These are phyloP conservation scores for Cucurbita ficifolia DNA, from an alignment of 306 rosid genomes.

Conservation along the genomic window DNA sequence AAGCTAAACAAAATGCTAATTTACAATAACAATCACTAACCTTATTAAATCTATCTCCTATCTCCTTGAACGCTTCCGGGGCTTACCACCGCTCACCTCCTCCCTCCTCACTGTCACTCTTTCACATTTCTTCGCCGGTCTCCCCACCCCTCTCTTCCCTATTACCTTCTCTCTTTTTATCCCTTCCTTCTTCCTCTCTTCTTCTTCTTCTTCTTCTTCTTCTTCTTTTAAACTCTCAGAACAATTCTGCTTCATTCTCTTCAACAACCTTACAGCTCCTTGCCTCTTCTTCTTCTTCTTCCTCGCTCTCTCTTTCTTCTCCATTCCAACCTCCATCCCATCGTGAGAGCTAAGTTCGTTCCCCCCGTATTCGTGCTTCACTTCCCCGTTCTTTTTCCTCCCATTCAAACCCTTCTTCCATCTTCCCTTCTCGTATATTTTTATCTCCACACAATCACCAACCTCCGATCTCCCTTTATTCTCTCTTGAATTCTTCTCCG, in stretches of 20 bases:
- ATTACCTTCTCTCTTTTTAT: slow-evolving; percentile 8
- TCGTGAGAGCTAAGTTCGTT: slow-evolving; percentile 32
- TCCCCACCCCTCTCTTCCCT: slow-evolving; percentile 24
- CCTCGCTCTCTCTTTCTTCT: slow-evolving; percentile 15
- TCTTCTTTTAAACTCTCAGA: slow-evolving; percentile 2
- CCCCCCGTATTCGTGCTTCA: slow-evolving; percentile 17
- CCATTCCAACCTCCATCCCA: slow-evolving; percentile 14
- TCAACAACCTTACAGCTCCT: slow-evolving; percentile 32
- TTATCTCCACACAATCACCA: not conserved
- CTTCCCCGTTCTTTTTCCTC: slow-evolving; percentile 7
- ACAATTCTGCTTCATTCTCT: slow-evolving; percentile 32
- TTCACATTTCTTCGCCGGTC: slow-evolving; percentile 27
- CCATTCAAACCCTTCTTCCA: slow-evolving; percentile 17
- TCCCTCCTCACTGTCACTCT: not conserved
- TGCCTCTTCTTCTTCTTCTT: slow-evolving; percentile 17
- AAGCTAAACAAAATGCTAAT: too few relatives aligned
- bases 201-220: not conserved
- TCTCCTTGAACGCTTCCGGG: slow-evolving; percentile 32
- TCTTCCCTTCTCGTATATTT: slow-evolving; percentile 15
- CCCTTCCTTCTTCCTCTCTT: not conserved
- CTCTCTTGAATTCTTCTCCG: slow-evolving; percentile 5
- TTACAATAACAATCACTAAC: too few relatives aligned
- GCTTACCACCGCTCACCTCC: slow-evolving; percentile 9
- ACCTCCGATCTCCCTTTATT: slow-evolving; percentile 10
- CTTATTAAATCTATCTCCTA: not conserved